These are phyloP conservation scores for Pseudocohnilembus persalinus DNA, from an alignment of 169 alveolate species.

Conservation along the genomic window DNA sequence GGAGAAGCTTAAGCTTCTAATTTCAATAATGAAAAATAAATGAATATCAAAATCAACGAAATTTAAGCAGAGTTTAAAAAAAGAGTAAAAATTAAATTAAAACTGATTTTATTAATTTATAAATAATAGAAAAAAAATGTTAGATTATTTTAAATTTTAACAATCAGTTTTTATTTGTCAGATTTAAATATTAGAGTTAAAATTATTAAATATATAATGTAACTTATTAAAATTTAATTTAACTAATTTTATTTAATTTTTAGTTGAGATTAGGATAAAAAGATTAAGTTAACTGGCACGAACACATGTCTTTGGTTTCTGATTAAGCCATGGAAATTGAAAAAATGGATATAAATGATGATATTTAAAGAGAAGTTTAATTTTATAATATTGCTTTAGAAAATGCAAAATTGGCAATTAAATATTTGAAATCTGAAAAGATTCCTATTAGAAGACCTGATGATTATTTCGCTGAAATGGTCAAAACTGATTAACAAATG, in stretches of 20 bases:
- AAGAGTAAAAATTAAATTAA: constrained; percentile 3
- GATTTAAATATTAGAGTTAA: too few relatives aligned
- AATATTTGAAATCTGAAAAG: constrained; percentile 48
- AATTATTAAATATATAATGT: neutral
- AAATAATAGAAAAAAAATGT: too few relatives aligned
- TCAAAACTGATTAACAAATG: constrained; percentile 74
- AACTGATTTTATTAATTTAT: too few relatives aligned
- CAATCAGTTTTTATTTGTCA: neutral
- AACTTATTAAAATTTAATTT: neutral
- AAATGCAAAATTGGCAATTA: constrained; percentile 65
- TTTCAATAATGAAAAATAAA: neutral
- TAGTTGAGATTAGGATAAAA: neutral
- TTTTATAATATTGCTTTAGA: constrained; percentile 74
- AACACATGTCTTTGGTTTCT: constrained; percentile 18
- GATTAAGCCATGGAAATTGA: neutral
- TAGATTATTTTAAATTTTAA: too few relatives aligned
- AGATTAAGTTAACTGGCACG: neutral
- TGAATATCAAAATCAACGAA: neutral
- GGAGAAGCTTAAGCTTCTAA: neutral
- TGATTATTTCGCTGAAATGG: constrained; percentile 81
- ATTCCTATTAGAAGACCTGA: constrained; percentile 75
- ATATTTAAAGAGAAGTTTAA: constrained; percentile 72
- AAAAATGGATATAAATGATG: constrained; percentile 49
- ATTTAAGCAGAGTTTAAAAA: constrained; percentile 13
- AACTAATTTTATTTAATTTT: neutral